Evolutionary conservation across 495 filamentous ascomycete genomes (phyloP), one percentile per base, ranked within the genome.

Genomic region (Beverwykella pulmonaria): DNA sequence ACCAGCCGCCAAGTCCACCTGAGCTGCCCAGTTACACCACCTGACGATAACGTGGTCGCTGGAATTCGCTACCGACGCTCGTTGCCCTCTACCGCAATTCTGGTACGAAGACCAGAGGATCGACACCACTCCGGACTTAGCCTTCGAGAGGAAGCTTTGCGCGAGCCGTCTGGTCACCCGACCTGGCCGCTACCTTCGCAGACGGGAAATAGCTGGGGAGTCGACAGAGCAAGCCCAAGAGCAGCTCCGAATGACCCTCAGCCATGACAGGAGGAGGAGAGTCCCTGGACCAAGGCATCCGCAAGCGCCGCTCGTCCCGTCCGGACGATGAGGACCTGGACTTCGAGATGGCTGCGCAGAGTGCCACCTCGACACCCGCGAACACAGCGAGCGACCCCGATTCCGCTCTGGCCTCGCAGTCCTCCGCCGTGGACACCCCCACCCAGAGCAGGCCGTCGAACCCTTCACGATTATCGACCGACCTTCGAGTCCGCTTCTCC

Each of bases 401-500:
- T 53, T 36, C 59, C 12, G 27, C 53, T 14, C 57, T 59, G 17
- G 48, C 53, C 25, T 71, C 68, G 12, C 63, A 65, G 29, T 59
- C 68, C 10, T 63, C 68, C 4, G 63, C 63, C 17, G 23, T 67
- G 22, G 64, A 71, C 27, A 53, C 26, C 41, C 17, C 30, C 29
- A 7, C 59, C 22, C 5, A 5, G 12, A 34, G 32, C 32, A 34
- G 59, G 22, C 65, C 63, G 39, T 44, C 15, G 8, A 57, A 54
- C 5, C 32, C 63, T 6, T 61, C 69, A 3, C 66, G 61, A 44
- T 1, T 56, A 20, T 71, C 69, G n/a, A 66, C 61, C 26, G 61
- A 65, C 25, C 61, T 68, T 27, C 67, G 71, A 34, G 71, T 73
- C n/a, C 64, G 69, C 15, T 73, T 73, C 54, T 73, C 71, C 9